Conservation (phyloP, 768 basidiomycete species). For the Phlebiopsis gigantea region DNA sequence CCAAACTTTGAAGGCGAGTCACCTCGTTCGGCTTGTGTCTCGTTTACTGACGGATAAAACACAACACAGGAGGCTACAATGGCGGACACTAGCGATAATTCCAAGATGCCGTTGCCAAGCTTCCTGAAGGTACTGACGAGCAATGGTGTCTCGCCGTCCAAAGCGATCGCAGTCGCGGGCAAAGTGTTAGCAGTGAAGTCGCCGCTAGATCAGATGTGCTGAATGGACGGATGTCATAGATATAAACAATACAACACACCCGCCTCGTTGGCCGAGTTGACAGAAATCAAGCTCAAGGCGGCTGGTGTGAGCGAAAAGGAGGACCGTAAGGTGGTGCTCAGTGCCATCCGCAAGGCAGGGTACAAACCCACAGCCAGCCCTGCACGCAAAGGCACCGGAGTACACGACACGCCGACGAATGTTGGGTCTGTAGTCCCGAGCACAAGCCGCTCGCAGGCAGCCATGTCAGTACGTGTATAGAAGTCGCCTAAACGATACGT, state of each 20-base stretch:
- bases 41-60: background rate
- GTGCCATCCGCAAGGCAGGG: conserved; percentile 61
- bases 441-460: background rate
- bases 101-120: conserved; percentile 54
- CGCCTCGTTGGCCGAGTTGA: conserved; percentile 49
- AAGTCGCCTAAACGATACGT: conserved; percentile 9
- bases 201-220: background rate
- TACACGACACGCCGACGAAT: conserved; percentile 5
- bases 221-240: conserved; percentile 29
- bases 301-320: conserved; percentile 63
- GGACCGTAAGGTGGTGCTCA: conserved; percentile 52
- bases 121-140: conserved; percentile 64
- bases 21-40: background rate
- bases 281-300: conserved; percentile 50
- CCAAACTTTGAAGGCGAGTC: background rate
- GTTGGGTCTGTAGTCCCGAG: conserved; percentile 13
- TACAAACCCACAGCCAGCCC: conserved; percentile 29
- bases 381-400: background rate
- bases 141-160: conserved; percentile 50
- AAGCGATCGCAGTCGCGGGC: conserved; percentile 65
- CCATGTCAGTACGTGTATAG: conserved; percentile 17
- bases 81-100: background rate
- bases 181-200: conserved; percentile 46
- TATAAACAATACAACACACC: conserved; percentile 70
- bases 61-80: background rate